Percentiles rank a stretch among this genome's conserved stretches.
Evolutionary conservation across 2,329 filamentous ascomycete species (phyloP).

Genomic region (Chaetomiaceae sp.): DNA sequence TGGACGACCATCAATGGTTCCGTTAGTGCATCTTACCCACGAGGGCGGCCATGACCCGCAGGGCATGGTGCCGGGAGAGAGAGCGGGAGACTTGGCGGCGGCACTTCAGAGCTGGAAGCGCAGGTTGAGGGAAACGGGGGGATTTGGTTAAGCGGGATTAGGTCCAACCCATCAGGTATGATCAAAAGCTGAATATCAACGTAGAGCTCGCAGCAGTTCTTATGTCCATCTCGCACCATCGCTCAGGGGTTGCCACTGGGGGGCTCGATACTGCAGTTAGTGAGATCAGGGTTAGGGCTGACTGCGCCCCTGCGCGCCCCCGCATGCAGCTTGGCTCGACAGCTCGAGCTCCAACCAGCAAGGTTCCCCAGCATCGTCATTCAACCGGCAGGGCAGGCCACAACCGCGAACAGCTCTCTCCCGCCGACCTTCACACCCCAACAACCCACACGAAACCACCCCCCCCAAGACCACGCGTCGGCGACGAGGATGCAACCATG

Average conservation of each 20-base stretch:
- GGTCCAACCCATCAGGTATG: too few species aligned
- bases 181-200: too few species aligned
- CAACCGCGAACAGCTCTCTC: background rate
- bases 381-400: too few species aligned
- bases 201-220: too few species aligned
- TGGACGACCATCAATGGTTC: conserved; percentile 62
- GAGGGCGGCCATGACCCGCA: conserved; percentile 1
- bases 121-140: background rate
- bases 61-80: background rate
- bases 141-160: too few species aligned
- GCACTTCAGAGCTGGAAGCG: conserved; percentile 13
- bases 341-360: conserved; percentile 17
- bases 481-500: conserved; percentile 28
- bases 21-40: conserved; percentile 47
- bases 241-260: too few species aligned
- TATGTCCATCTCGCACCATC: too few species aligned
- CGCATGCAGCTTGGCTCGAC: background rate
- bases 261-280: too few species aligned
- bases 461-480: background rate
- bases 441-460: background rate
- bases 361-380: conserved; percentile 10
- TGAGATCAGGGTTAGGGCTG: conserved; percentile 13
- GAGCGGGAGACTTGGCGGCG: conserved; percentile 5
- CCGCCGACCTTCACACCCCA: background rate
- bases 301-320: background rate